These are phyloP conservation scores for Peronospora tabacina DNA, from an alignment of 352 stramenopile species.

Conservation along the genomic window DNA sequence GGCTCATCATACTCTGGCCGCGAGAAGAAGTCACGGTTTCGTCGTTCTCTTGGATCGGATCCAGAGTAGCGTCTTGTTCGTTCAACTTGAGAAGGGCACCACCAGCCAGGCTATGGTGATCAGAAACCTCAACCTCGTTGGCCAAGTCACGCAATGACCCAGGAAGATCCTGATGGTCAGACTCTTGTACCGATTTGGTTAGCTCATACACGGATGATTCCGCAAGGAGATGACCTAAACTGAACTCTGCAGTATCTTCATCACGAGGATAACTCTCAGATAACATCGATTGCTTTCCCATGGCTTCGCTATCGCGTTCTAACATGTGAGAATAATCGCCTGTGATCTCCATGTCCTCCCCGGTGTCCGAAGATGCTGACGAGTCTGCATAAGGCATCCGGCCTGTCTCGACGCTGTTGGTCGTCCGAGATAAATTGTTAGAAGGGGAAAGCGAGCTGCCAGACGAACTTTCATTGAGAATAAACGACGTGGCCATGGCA, in stretches of 20 bases:
- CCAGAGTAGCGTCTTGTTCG: constrained; percentile 41
- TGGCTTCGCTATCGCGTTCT: constrained; percentile 6
- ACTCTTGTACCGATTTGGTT: constrained; percentile 19
- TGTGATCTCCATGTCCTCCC: constrained; percentile 85
- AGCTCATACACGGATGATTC: constrained; percentile 46
- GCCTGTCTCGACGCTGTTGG: constrained; percentile 16
- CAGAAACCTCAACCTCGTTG: constrained; percentile 21
- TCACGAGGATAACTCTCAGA: constrained; percentile 17
- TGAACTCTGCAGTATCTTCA: constrained; percentile 56
- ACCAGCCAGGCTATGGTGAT: constrained; percentile 8
- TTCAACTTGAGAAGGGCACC: constrained; percentile 7
- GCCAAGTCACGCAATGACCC: constrained; percentile 21
- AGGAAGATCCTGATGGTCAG: constrained; percentile 21
- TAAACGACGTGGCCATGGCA: constrained; percentile 7
- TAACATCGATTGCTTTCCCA: constrained; percentile 5
- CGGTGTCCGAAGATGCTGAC: constrained; percentile 65
- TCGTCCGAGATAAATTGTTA: constrained; percentile 40
- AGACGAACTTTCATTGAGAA: constrained; percentile 1
- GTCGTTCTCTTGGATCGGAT: constrained; percentile 57
- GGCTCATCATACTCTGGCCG: constrained; percentile 65
- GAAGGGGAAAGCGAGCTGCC: constrained; percentile 12
- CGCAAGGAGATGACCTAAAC: constrained; percentile 47
- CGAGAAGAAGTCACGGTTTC: constrained; percentile 46
- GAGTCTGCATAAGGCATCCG: constrained; percentile 61
- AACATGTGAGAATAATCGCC: constrained; percentile 51